These are phyloP conservation scores for Persicaria tinctoria DNA, from an alignment of 148 eudicot species.

Conservation along the genomic window DNA sequence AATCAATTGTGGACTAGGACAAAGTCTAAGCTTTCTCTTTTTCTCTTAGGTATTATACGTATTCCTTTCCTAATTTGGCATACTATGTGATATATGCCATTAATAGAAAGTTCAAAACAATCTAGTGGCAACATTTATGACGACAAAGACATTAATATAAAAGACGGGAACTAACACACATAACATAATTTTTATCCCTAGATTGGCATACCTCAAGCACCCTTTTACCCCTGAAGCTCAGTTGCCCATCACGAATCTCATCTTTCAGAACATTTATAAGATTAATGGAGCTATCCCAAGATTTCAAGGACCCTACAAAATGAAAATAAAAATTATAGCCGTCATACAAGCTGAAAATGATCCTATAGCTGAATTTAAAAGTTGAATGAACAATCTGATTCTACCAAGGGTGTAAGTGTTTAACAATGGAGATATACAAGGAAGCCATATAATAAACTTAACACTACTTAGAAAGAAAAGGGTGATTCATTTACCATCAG, in stretches of 20 bases:
- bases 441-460: too few species aligned
- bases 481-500: conserved; percentile 40
- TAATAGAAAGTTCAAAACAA: not conserved
- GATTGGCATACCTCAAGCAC: conserved; percentile 59
- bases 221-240: conserved; percentile 78
- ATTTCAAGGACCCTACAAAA: conserved; percentile 47
- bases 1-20: not conserved
- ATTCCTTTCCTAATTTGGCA: too few species aligned
- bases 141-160: not conserved
- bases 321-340: not conserved
- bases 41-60: too few species aligned
- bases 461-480: not conserved
- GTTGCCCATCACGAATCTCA: conserved; percentile 74
- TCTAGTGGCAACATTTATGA: not conserved
- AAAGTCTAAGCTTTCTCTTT: not conserved
- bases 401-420: not conserved
- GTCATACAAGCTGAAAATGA: not conserved
- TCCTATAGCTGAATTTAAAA: not conserved
- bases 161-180: not conserved
- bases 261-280: conserved; percentile 62
- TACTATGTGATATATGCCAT: too few species aligned
- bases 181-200: not conserved
- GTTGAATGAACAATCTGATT: not conserved
- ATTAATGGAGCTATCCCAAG: conserved; percentile 68
- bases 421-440: not conserved